Percentiles rank a stretch among this genome's conserved stretches.
These are phyloP conservation scores for Pseudopithomyces chartarum DNA, from an alignment of 2,329 filamentous ascomycete genomes.

Conservation along the genomic window DNA sequence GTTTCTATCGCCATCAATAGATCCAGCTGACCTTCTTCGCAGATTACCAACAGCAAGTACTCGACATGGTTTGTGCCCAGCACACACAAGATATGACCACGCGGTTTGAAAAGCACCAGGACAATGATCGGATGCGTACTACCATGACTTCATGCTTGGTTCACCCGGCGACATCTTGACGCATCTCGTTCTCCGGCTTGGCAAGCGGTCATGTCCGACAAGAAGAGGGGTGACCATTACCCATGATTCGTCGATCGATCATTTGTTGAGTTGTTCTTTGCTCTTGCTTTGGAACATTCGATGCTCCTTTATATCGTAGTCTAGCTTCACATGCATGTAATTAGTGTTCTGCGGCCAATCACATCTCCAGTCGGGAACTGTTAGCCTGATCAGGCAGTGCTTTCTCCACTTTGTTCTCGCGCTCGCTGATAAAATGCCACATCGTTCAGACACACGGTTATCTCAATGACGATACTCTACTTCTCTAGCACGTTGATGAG, in stretches of 20 bases:
- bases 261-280: neutral
- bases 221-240: neutral
- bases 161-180: conserved; percentile 19
- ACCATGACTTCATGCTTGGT: conserved; percentile 15
- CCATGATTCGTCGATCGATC: neutral
- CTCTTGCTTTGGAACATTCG: neutral
- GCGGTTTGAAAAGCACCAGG: neutral
- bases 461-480: neutral
- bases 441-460: neutral
- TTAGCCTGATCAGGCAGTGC: conserved; percentile 19
- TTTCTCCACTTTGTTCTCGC: conserved; percentile 11
- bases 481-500: neutral
- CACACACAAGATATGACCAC: conserved; percentile 43
- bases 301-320: conserved; percentile 14
- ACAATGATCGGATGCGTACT: neutral
- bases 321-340: conserved; percentile 13
- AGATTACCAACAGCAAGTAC: conserved; percentile 55
- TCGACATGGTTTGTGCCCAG: conserved; percentile 52
- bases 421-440: neutral
- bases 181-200: neutral
- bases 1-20: conserved; percentile 17
- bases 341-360: conserved; percentile 9
- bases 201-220: neutral
- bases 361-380: conserved; percentile 14
- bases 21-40: neutral